Evolutionary conservation across 2,329 filamentous ascomycete genomes (phyloP), one percentile per base, ranked within the genome.

Genomic region (Microcyclospora pomicola): DNA sequence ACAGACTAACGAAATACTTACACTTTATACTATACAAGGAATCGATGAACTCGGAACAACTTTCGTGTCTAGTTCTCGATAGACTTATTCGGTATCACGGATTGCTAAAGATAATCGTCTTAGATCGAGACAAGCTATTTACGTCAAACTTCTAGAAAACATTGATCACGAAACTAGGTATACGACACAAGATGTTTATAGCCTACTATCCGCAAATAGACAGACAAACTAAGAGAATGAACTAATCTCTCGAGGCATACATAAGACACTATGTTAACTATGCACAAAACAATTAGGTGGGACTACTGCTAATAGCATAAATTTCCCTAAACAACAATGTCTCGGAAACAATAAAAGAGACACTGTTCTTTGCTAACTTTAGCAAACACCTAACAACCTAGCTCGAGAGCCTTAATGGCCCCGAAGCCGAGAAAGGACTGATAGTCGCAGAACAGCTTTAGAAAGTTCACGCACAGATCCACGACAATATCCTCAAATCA

Each of bases 151-250:
- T 39, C 39, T 49, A 35, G 46, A 45, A 45, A 28, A 42, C 40
- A 11, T 36, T 49, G 10, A 31, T 46, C 2, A 33, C 19, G 36
- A 36, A 14, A 27, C 37, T 49, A 12, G 42, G 44, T 24, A 50
- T 55, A 9, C 36, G 49, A 35, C 30, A 41, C 24, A 43, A 47
- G 16, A 41, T 52, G 2, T 52, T 40, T 3, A 57, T 48, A 12
- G 42, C 46, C n/a, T 54, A 49, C 37, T 42, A 59, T 37, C 40
- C 42, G 3, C 27, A 55, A 38, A 55, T 46, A 2, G 44, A 59
- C 38, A n/a, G n/a, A n/a, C n/a, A n/a, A n/a, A n/a, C n/a, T n/a
- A n/a, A n/a, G n/a, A n/a, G n/a, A n/a, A n/a, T n/a, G n/a, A n/a
- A n/a, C n/a, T n/a, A n/a, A n/a, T n/a, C n/a, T n/a, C n/a, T n/a